A percentile compares a stretch with the other conserved stretches of the same genome.
These are phyloP conservation scores for Durusdinium trenchii DNA, from an alignment of 73 alveolate species.

Conservation along the genomic window DNA sequence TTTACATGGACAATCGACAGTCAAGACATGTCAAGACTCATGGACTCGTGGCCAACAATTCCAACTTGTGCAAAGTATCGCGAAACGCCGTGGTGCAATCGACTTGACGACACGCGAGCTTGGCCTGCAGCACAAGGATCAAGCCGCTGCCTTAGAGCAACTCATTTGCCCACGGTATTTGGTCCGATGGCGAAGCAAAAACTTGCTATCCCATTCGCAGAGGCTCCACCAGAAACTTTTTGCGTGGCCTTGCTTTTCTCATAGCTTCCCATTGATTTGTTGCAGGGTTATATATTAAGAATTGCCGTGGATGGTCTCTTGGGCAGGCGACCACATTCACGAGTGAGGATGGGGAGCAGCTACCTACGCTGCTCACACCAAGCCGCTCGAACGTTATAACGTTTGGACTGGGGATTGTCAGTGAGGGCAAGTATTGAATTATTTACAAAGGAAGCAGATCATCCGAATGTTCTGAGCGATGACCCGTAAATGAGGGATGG, in stretches of 20 bases:
- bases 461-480: neutral
- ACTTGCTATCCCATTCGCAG: neutral
- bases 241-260: no score
- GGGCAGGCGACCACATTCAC: neutral
- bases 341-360: constrained; percentile 32
- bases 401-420: no score
- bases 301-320: neutral
- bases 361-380: constrained; percentile 62
- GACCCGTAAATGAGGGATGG: neutral
- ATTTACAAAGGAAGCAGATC: neutral
- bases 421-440: neutral
- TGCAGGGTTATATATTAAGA: neutral
- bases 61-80: no score
- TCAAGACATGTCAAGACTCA: no score
- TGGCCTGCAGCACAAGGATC: no score
- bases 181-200: neutral
- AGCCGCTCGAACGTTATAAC: neutral
- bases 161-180: neutral
- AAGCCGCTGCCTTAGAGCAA: no score
- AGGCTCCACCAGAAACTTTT: neutral
- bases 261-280: neutral
- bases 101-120: no score
- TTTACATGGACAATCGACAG: no score
- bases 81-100: no score
- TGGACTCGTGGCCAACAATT: no score